Percentiles rank a stretch among this genome's conserved stretches.
Evolutionary conservation across 164 flowering plant genomes (phyloP).

Genomic region (Houttuynia cordata): DNA sequence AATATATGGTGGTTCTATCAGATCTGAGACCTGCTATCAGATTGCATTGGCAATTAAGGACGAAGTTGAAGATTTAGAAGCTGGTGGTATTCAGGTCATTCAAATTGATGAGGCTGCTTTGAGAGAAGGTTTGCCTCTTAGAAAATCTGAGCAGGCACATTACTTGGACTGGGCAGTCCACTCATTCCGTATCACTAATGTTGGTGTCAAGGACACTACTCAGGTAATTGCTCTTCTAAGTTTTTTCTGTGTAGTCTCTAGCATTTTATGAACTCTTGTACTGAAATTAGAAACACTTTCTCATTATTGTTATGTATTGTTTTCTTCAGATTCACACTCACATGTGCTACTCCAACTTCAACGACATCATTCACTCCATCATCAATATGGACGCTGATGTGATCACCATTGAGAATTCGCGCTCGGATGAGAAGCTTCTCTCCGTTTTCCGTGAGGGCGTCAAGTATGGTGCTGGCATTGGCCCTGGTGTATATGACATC

Average conservation of each 20-base stretch:
- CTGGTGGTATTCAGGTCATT: constrained; percentile 41
- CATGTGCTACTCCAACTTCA: constrained; percentile 86
- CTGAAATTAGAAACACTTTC: background rate
- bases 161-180: constrained; percentile 66
- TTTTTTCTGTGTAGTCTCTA: background rate
- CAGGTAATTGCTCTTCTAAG: constrained; percentile 22
- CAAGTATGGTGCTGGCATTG: constrained; percentile 90
- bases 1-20: constrained; percentile 4
- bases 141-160: constrained; percentile 43
- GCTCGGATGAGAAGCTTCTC: constrained; percentile 91
- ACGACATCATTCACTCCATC: constrained; percentile 65
- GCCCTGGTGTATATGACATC: constrained; percentile 94
- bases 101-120: constrained; percentile 60
- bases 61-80: constrained; percentile 43
- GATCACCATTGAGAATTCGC: constrained; percentile 92
- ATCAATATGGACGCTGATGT: constrained; percentile 88
- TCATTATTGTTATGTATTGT: background rate
- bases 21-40: constrained; percentile 42
- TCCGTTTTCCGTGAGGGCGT: constrained; percentile 96
- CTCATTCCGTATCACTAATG: constrained; percentile 55
- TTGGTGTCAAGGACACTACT: constrained; percentile 45
- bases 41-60: constrained; percentile 47
- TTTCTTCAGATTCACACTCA: constrained; percentile 59
- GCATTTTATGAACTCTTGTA: background rate
- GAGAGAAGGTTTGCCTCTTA: constrained; percentile 51